These are phyloP conservation scores for Pseudohalonectria lignicola DNA, from an alignment of 2,329 filamentous ascomycete species.

Conservation along the genomic window DNA sequence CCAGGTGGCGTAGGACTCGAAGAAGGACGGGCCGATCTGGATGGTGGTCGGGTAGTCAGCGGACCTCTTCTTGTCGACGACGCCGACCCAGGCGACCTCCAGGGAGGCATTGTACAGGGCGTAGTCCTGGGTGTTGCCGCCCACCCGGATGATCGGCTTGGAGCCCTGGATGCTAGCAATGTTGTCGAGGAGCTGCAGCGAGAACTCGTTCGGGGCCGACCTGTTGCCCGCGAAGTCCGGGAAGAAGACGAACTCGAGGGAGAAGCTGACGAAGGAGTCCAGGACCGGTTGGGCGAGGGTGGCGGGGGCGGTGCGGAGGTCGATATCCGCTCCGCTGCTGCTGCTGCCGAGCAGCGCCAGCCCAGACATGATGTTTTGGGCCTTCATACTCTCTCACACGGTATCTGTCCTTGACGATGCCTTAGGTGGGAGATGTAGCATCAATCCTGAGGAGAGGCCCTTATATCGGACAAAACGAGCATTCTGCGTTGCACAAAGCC, in stretches of 20 bases:
- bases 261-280: constrained; percentile 28
- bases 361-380: too few relatives aligned
- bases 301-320: too few relatives aligned
- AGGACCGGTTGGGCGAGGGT: constrained; percentile 17
- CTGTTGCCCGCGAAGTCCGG: constrained; percentile 42
- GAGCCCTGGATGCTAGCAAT: constrained; percentile 39
- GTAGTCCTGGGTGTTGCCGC: constrained; percentile 58
- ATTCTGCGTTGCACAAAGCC: too few relatives aligned
- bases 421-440: too few relatives aligned
- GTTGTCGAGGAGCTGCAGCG: constrained; percentile 47
- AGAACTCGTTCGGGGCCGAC: constrained; percentile 46
- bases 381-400: too few relatives aligned
- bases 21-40: constrained; percentile 48
- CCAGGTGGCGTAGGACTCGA: constrained; percentile 51
- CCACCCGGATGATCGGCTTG: constrained; percentile 51
- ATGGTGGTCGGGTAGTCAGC: constrained; percentile 50
- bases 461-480: too few relatives aligned
- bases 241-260: constrained; percentile 39
- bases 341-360: too few relatives aligned
- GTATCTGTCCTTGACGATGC: too few relatives aligned
- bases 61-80: constrained; percentile 34
- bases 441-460: too few relatives aligned
- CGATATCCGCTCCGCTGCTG: too few relatives aligned
- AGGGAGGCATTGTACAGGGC: constrained; percentile 47
- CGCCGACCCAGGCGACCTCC: constrained; percentile 37